Conservation (phyloP, 2,329 filamentous ascomycete species). For the Phyllosticta citrichinensis region DNA sequence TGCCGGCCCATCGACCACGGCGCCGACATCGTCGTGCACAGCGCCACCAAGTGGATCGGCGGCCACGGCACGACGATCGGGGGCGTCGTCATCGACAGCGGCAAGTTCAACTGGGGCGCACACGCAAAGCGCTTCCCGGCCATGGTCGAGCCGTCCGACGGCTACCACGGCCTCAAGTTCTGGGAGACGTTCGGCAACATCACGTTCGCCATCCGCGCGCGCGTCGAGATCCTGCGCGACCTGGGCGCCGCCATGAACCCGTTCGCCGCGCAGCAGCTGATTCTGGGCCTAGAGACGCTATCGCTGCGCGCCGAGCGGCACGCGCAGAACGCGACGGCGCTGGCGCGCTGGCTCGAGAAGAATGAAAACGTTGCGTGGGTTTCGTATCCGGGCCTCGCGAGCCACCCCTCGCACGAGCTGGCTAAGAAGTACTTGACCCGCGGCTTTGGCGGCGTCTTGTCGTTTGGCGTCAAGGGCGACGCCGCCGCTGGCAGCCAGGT, state of each 20-base stretch:
- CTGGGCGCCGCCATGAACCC: conserved; percentile 75
- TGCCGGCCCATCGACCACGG: conserved; percentile 79
- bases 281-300: conserved; percentile 83
- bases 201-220: conserved; percentile 72
- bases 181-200: conserved; percentile 82
- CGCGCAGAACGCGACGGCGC: conserved; percentile 67
- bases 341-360: conserved; percentile 75
- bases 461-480: conserved; percentile 87
- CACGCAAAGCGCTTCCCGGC: conserved; percentile 79
- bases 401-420: conserved; percentile 65
- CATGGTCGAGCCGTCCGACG: conserved; percentile 77
- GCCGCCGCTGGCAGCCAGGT: conserved; percentile 74
- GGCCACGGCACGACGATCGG: conserved; percentile 89
- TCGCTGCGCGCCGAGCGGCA: conserved; percentile 79
- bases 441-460: conserved; percentile 83
- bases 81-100: conserved; percentile 76
- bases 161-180: conserved; percentile 90
- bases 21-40: conserved; percentile 89
- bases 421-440: conserved; percentile 81
- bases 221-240: conserved; percentile 85
- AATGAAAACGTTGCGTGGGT: conserved; percentile 86
- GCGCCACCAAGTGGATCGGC: conserved; percentile 94
- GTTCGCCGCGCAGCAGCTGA: conserved; percentile 84
- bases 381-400: conserved; percentile 79
- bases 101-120: conserved; percentile 90